phyloP scores from a whole-genome alignment of 805 yeast species.

The Saturnispora sanitii region DNA sequence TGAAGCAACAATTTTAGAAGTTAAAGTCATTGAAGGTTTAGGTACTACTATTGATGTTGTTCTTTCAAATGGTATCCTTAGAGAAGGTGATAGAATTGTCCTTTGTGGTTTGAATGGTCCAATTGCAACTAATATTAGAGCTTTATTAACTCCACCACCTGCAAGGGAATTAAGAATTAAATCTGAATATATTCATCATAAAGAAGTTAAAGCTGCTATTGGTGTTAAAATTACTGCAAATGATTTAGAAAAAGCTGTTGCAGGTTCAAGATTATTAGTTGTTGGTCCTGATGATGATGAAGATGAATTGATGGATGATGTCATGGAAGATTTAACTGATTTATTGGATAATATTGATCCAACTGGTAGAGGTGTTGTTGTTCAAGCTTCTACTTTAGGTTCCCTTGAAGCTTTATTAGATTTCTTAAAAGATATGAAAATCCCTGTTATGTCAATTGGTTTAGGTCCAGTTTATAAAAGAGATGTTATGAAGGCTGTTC shows the following conservation, averaged over 20 bases:
- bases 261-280: constrained; percentile 92
- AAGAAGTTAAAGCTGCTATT: constrained; percentile 96
- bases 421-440: constrained; percentile 96
- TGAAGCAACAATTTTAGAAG: constrained; percentile 95
- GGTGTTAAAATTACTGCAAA: constrained; percentile 98
- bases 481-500: constrained; percentile 94
- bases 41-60: constrained; percentile 98
- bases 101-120: constrained; percentile 98
- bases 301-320: constrained; percentile 95
- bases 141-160: constrained; percentile 95
- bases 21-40: constrained; percentile 95
- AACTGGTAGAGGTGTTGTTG: constrained; percentile 94
- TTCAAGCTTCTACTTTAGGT: constrained; percentile 97
- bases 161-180: constrained; percentile 91
- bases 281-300: constrained; percentile 97
- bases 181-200: constrained; percentile 93
- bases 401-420: constrained; percentile 94
- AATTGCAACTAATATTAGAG: constrained; percentile 91
- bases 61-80: constrained; percentile 87
- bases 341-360: constrained; percentile 89
- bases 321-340: constrained; percentile 96
- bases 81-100: constrained; percentile 92
- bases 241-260: constrained; percentile 96
- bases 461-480: constrained; percentile 97
- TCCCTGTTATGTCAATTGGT: constrained; percentile 97